These are phyloP conservation scores for Caloboletus firmus DNA, from an alignment of 1,284 basidiomycete species.

Conservation along the genomic window DNA sequence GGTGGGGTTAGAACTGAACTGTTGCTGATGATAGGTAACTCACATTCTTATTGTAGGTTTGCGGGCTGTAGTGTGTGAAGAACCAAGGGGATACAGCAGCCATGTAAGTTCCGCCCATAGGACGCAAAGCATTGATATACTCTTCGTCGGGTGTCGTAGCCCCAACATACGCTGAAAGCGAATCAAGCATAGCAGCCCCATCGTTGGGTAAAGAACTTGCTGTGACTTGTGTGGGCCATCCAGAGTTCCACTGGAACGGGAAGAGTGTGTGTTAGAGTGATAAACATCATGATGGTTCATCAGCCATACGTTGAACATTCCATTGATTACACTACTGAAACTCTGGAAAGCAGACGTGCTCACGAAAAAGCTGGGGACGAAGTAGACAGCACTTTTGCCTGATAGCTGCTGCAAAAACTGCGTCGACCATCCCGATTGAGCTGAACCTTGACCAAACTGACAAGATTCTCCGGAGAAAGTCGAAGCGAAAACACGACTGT, in stretches of 20 bases:
- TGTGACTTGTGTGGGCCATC: constrained; percentile 60
- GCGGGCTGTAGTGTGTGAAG: constrained; percentile 71
- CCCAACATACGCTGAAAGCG: constrained; percentile 45
- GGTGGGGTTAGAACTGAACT: constrained; percentile 3
- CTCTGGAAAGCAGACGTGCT: constrained; percentile 50
- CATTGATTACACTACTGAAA: constrained; percentile 54
- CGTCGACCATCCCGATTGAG: constrained; percentile 53
- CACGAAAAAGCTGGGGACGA: constrained; percentile 68
- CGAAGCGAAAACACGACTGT: constrained; percentile 64
- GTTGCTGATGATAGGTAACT: constrained; percentile 20
- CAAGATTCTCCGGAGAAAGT: constrained; percentile 81
- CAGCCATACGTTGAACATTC: constrained; percentile 56
- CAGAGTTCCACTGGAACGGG: constrained; percentile 59
- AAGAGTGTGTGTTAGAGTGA: constrained; percentile 1
- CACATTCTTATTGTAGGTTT: constrained; percentile 81
- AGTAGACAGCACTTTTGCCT: constrained; percentile 51
- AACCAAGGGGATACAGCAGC: constrained; percentile 70
- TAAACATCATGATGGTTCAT: not conserved
- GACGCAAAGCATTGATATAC: constrained; percentile 42
- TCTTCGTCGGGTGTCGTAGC: constrained; percentile 49
- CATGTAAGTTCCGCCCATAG: constrained; percentile 31
- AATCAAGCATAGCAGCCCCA: constrained; percentile 29
- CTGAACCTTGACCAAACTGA: constrained; percentile 60
- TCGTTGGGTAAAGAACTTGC: constrained; percentile 39
- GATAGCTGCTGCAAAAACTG: constrained; percentile 55